phyloP scores from a whole-genome alignment of 768 basidiomycete species.

The Sarcodon sp. region DNA sequence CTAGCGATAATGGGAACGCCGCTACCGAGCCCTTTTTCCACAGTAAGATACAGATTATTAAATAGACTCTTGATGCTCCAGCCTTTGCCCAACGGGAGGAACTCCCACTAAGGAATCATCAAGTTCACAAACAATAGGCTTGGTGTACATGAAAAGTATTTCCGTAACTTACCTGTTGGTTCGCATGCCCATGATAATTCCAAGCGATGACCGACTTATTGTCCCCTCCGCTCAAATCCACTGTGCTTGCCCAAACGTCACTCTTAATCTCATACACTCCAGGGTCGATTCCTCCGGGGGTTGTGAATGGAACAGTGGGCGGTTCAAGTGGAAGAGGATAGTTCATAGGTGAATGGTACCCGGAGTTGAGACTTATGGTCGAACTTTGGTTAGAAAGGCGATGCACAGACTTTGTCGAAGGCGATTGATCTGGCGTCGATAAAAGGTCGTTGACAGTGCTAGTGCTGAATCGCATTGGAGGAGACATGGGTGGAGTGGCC shows the following conservation, averaged over 20 bases:
- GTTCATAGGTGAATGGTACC: too few relatives aligned
- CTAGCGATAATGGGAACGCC: conserved; percentile 10
- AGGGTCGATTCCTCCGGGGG: background rate
- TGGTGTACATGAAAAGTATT: background rate
- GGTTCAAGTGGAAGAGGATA: too few relatives aligned
- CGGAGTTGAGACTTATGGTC: too few relatives aligned
- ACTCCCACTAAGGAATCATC: background rate
- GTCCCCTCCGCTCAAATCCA: background rate
- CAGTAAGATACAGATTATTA: conserved; percentile 9
- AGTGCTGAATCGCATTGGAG: too few relatives aligned
- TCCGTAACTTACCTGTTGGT: background rate
- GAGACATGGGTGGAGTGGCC: too few relatives aligned
- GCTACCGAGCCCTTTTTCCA: conserved; percentile 7
- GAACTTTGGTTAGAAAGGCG: too few relatives aligned
- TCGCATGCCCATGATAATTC: background rate
- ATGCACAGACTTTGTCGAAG: too few relatives aligned
- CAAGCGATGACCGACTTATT: background rate
- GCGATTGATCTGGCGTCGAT: too few relatives aligned
- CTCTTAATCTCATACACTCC: background rate
- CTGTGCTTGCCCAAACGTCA: background rate
- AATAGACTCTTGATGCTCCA: conserved; percentile 1
- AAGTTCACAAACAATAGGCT: background rate
- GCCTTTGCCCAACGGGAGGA: background rate
- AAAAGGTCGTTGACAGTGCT: too few relatives aligned
- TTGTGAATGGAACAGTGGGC: too few relatives aligned